Evolutionary conservation across 306 rosid species (phyloP).

Genomic region (Chamaecrista fasciculata): DNA sequence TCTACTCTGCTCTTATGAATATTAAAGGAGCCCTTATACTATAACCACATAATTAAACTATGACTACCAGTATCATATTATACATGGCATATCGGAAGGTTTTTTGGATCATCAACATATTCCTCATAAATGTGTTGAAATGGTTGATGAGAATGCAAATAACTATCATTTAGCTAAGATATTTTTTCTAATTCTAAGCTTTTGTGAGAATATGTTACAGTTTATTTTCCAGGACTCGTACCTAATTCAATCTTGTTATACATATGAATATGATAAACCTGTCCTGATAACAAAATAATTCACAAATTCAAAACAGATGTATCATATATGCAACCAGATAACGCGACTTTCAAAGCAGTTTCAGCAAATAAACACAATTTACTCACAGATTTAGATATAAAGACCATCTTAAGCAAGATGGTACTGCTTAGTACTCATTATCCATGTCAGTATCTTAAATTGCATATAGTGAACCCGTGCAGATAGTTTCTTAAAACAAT

Average conservation of each 20-base stretch:
- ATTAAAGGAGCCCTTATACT: background rate
- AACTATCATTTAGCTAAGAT: background rate
- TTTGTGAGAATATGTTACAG: background rate
- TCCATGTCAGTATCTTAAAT: constrained; percentile 5
- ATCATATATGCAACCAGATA: background rate
- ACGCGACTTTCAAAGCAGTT: background rate
- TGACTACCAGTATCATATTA: background rate
- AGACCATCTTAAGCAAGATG: background rate
- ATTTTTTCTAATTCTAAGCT: background rate
- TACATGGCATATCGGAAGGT: background rate
- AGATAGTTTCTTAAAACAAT: background rate
- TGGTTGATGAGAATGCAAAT: background rate
- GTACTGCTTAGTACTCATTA: background rate
- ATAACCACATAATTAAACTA: too few relatives aligned
- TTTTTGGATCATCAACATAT: background rate
- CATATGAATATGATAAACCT: background rate
- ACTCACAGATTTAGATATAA: background rate
- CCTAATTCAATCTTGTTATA: background rate
- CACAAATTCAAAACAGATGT: background rate
- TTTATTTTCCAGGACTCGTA: background rate
- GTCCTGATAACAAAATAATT: background rate
- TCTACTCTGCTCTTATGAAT: background rate
- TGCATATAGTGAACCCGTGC: background rate
- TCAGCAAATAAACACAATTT: background rate
- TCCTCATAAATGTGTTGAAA: background rate